Evolutionary conservation across 768 basidiomycete species (phyloP).

Genomic region (Pisolithus sp.): DNA sequence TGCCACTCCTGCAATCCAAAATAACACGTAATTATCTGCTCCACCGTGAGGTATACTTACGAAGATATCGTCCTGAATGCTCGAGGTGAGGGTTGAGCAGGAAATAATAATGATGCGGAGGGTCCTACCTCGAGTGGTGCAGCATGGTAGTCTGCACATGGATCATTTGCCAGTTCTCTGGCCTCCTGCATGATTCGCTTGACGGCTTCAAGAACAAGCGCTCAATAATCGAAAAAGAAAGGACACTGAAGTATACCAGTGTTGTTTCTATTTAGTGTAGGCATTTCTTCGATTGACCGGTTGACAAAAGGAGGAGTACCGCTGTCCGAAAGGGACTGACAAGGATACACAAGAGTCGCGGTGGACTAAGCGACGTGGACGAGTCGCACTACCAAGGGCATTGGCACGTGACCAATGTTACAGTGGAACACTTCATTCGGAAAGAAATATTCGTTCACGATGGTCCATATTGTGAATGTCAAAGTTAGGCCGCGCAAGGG

Average conservation of each 20-base stretch:
- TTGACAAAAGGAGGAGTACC: neutral
- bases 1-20: conserved; percentile 71
- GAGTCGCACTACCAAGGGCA: no score
- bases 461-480: conserved; percentile 72
- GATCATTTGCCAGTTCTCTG: conserved; percentile 77
- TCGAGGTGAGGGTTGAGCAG: neutral
- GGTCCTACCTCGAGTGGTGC: conserved; percentile 65
- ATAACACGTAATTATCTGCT: conserved; percentile 14
- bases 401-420: neutral
- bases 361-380: no score
- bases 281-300: conserved; percentile 8
- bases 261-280: conserved; percentile 82
- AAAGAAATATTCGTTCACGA: conserved; percentile 25
- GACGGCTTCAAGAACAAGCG: conserved; percentile 50
- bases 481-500: conserved; percentile 76
- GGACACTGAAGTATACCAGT: conserved; percentile 48
- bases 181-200: conserved; percentile 98
- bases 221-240: neutral
- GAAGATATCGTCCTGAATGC: conserved; percentile 77
- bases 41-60: conserved; percentile 36
- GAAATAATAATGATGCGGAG: neutral
- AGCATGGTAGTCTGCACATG: conserved; percentile 81
- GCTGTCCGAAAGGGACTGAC: neutral
- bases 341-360: neutral
- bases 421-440: no score